A percentile compares a stretch with the other conserved stretches of the same genome.
These are phyloP conservation scores for Hibiscus tridactylites DNA, from an alignment of 345 rosid genomes.

Conservation along the genomic window DNA sequence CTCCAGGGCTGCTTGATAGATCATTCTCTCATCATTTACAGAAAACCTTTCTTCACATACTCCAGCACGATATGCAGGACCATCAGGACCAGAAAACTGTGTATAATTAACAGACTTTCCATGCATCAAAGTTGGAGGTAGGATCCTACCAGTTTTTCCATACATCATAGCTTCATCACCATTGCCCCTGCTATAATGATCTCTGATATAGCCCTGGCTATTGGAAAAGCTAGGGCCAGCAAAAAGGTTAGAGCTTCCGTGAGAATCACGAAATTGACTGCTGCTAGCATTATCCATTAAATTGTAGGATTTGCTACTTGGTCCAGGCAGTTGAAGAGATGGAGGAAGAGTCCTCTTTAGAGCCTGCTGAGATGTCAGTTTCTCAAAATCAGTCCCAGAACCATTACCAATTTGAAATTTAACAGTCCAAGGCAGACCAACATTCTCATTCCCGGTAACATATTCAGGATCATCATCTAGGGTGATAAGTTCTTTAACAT, in stretches of 20 bases:
- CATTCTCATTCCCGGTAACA: conserved; percentile 29
- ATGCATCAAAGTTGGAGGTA: conserved; percentile 15
- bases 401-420: conserved; percentile 47
- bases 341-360: conserved; percentile 45
- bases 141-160: not conserved
- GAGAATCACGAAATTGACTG: conserved; percentile 33
- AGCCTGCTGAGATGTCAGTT: conserved; percentile 52
- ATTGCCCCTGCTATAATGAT: conserved; percentile 11
- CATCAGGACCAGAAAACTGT: conserved; percentile 44
- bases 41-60: conserved; percentile 46
- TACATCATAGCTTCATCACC: not conserved
- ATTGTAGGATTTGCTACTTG: conserved; percentile 23
- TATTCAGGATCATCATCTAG: conserved; percentile 27
- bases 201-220: conserved; percentile 34
- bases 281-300: conserved; percentile 26
- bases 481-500: conserved; percentile 14
- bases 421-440: conserved; percentile 24
- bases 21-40: conserved; percentile 62
- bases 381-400: conserved; percentile 43
- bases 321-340: conserved; percentile 27
- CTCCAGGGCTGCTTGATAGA: conserved; percentile 90
- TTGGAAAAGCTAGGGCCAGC: conserved; percentile 32
- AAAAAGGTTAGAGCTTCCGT: conserved; percentile 22
- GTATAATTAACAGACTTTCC: conserved; percentile 33
- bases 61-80: conserved; percentile 34